Evolutionary conservation across 2,329 filamentous ascomycete genomes (phyloP).

Genomic region (Aspergillus thermomutatus): DNA sequence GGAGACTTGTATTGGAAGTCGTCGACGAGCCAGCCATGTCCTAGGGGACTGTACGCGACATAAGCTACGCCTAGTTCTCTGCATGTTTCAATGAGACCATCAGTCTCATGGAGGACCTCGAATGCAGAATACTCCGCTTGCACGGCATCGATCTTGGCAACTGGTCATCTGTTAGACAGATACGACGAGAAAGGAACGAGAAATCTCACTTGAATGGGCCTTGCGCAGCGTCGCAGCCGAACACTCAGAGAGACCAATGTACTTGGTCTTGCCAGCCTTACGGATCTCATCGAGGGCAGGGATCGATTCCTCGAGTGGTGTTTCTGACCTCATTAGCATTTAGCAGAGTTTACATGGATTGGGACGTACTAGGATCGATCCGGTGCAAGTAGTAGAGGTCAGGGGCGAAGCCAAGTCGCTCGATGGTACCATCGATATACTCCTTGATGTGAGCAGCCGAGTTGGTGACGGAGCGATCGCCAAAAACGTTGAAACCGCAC

Average conservation of each 20-base stretch:
- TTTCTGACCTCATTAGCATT: conserved; percentile 25
- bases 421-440: conserved; percentile 51
- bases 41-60: conserved; percentile 47
- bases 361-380: conserved; percentile 42
- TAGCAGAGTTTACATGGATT: rapidly evolving
- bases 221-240: conserved; percentile 45
- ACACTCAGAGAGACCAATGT: conserved; percentile 49
- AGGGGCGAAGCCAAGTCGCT: conserved; percentile 47
- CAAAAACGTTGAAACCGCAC: conserved; percentile 44
- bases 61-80: conserved; percentile 43
- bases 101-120: conserved; percentile 41
- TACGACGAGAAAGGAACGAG: neutral
- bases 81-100: conserved; percentile 41
- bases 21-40: conserved; percentile 49
- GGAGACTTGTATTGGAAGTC: conserved; percentile 42
- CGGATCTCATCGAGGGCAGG: conserved; percentile 46
- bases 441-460: conserved; percentile 45
- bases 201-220: conserved; percentile 43
- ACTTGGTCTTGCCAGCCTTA: conserved; percentile 47
- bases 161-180: conserved; percentile 24
- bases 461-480: conserved; percentile 40
- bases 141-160: conserved; percentile 47
- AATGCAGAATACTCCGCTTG: conserved; percentile 48
- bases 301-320: conserved; percentile 48
- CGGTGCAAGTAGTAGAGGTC: conserved; percentile 47